Percentiles rank a stretch among this genome's conserved stretches.
These are phyloP conservation scores for Chalciporus pseudorubinellus DNA, from an alignment of 768 basidiomycete species.

Conservation along the genomic window DNA sequence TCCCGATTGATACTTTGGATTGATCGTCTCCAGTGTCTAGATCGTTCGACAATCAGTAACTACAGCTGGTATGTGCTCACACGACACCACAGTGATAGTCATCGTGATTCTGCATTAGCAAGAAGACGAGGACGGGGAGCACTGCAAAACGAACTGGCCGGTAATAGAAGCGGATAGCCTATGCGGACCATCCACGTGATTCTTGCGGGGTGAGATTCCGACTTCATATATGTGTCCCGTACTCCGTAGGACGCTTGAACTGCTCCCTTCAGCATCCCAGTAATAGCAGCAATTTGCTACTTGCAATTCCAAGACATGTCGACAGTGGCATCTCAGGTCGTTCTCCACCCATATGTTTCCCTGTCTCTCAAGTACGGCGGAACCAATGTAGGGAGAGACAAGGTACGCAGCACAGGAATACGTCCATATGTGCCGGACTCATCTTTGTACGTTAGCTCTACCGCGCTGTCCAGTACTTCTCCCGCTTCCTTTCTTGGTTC, in stretches of 20 bases:
- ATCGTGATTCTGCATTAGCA: not conserved
- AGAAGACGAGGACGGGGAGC: not conserved
- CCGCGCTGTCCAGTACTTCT: constrained; percentile 86
- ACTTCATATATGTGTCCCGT: not conserved
- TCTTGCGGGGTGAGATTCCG: constrained; percentile 14
- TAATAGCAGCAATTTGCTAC: constrained; percentile 11
- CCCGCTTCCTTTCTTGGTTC: constrained; percentile 87
- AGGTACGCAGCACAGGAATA: constrained; percentile 46
- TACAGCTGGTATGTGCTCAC: too few relatives aligned
- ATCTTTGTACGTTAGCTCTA: constrained; percentile 57
- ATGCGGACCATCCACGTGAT: constrained; percentile 30
- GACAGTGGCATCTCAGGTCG: constrained; percentile 64
- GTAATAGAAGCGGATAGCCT: not conserved
- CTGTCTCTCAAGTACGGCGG: constrained; percentile 71
- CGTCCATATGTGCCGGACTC: not conserved
- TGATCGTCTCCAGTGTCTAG: too few relatives aligned
- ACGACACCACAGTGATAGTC: too few relatives aligned
- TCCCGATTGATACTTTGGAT: too few relatives aligned
- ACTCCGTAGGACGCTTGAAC: not conserved
- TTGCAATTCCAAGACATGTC: constrained; percentile 21
- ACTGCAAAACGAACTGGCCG: not conserved
- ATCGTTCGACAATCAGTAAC: too few relatives aligned
- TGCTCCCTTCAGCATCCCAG: constrained; percentile 6
- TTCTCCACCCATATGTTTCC: constrained; percentile 82
- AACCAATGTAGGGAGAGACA: constrained; percentile 88